Evolutionary conservation across 2,329 filamentous ascomycete species (phyloP), one percentile per base, ranked within the genome.

Genomic region (Byssothecium circinans): DNA sequence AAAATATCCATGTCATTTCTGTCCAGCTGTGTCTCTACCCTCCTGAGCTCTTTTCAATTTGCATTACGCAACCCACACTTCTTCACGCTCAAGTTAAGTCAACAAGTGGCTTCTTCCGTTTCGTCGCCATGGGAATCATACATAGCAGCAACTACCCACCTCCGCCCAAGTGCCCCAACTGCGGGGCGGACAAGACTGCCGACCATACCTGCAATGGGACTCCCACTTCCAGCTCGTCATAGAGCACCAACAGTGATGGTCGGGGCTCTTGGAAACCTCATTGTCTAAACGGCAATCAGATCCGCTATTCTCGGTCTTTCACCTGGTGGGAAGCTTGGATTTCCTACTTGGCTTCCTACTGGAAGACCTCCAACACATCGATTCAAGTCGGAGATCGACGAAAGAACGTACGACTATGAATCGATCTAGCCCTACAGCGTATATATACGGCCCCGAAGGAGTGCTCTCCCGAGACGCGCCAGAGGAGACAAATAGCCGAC

Each of bases 131-230:
- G 57, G 57, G 57, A 12, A 37, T 58, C 39, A 51, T 56, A 36
- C 57, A 60, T 18, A 58, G 36, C 20, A 25, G 53, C 42, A 54
- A 49, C 38, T 58, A 55, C 41, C 57, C 57, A 20, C 53, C 57
- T 15, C 50, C 55, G 11, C 57, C 57, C 11, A 58, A 44, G 37
- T 60, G 57, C 22, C 57, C 57, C 12, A 36, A 50, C 11, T 60
- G 57, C 30, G 55, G 55, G 20, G 36, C 53, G 20, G 43, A 52
- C 4, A 50, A 47, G 19, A 40, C 42, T 3, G 36, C 15, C 19
- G 42, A 44, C 33, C 56, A 59, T 34, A 19, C 35, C 27, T 59
- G 56, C 36, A 41, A 49, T 17, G 41, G 46, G 22, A 53, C 53
- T 12, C 50, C 53, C 8, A 37, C 37, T 29, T 51, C 53, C 17